A percentile compares a stretch with the other conserved stretches of the same genome.
Conservation (phyloP, 192 early-diverging fungal species). For the Backusella westeae region DNA sequence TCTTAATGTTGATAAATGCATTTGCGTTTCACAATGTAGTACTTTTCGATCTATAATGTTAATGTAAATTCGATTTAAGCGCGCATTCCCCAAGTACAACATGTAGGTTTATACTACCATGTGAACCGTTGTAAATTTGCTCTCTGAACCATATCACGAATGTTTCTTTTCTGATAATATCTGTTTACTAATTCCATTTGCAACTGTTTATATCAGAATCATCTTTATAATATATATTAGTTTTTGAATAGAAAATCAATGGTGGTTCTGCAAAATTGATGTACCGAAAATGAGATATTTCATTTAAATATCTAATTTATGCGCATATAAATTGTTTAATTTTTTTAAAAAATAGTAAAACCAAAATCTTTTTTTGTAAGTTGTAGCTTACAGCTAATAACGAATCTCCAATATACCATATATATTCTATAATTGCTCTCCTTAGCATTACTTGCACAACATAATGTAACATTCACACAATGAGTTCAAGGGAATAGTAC, state of each 20-base stretch:
- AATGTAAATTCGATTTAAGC: not conserved
- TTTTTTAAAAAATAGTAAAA: not conserved
- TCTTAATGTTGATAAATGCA: not conserved
- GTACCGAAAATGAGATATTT: not conserved
- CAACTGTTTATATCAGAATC: not conserved
- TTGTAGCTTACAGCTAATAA: not conserved
- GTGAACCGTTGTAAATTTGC: not conserved
- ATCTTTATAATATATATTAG: not conserved
- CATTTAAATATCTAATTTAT: not conserved
- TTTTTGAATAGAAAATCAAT: not conserved
- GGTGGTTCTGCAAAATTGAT: not conserved
- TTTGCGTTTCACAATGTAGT: not conserved
- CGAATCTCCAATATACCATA: not conserved
- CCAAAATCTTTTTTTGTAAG: not conserved
- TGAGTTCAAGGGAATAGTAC: not conserved
- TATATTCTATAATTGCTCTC: not conserved
- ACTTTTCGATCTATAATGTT: not conserved
- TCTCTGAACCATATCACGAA: not conserved
- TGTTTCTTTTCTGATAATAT: not conserved
- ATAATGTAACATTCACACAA: constrained; percentile 1
- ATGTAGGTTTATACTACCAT: not conserved
- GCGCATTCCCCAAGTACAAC: not conserved
- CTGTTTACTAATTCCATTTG: not conserved
- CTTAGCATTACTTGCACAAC: not conserved
- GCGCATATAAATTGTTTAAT: not conserved